phyloP scores from a whole-genome alignment of 1,139 yeast genomes.

The Nematodospora anomalae region DNA sequence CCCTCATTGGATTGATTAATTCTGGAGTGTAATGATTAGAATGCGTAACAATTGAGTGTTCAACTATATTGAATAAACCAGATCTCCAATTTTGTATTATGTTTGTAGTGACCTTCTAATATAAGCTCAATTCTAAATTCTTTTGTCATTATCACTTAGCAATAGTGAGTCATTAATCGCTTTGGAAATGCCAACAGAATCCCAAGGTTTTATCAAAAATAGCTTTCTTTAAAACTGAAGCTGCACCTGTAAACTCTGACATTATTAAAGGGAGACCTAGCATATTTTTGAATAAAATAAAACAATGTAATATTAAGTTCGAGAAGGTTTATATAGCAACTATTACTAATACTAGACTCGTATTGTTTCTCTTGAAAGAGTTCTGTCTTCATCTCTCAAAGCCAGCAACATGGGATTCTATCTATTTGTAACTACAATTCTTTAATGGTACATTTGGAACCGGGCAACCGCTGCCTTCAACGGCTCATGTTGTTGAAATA shows the following conservation, averaged over 20 bases:
- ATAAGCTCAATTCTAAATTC: conserved; percentile 52
- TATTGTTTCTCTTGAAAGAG: too few species aligned
- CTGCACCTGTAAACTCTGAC: conserved; percentile 93
- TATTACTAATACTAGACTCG: too few species aligned
- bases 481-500: too few species aligned
- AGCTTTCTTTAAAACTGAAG: conserved; percentile 76
- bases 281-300: conserved; percentile 72
- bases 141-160: conserved; percentile 46
- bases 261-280: conserved; percentile 75
- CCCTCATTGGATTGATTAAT: conserved; percentile 76
- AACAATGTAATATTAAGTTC: too few species aligned
- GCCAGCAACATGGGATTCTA: too few species aligned
- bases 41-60: conserved; percentile 46
- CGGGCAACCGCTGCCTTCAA: too few species aligned
- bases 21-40: conserved; percentile 75
- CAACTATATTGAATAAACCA: conserved; percentile 57
- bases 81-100: conserved; percentile 84
- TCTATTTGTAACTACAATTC: too few species aligned
- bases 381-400: too few species aligned
- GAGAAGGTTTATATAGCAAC: too few species aligned
- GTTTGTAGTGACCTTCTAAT: conserved; percentile 62
- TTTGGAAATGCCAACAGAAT: conserved; percentile 87
- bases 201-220: conserved; percentile 96
- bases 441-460: too few species aligned
- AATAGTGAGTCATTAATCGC: conserved; percentile 69